Evolutionary conservation across 305 asterid species (phyloP).

Genomic region (Fraxinus baroniana): DNA sequence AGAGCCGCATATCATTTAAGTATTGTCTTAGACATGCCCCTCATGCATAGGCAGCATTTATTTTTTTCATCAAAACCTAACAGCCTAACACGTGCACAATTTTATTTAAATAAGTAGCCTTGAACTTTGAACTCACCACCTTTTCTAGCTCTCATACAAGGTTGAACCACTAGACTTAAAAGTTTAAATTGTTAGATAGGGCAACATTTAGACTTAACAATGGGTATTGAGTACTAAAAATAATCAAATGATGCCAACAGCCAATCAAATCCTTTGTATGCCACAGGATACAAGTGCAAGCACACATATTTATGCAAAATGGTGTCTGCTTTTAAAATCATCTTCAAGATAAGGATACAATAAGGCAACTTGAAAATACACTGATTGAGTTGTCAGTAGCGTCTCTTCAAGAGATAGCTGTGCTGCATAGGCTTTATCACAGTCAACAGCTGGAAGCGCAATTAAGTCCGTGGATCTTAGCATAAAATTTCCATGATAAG

Average conservation of each 20-base stretch:
- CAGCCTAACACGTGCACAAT: neutral
- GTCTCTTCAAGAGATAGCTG: slow-evolving; percentile 95
- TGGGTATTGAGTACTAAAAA: neutral
- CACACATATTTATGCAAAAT: slow-evolving; percentile 10
- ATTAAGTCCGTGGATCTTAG: slow-evolving; percentile 91
- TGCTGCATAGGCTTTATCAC: slow-evolving; percentile 97
- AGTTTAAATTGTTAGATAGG: neutral
- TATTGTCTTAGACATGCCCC: neutral
- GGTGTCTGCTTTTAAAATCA: slow-evolving; percentile 5
- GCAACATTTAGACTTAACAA: neutral
- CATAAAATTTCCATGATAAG: slow-evolving; percentile 99
- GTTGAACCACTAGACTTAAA: neutral
- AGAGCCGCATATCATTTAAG: neutral
- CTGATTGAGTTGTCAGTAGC: slow-evolving; percentile 71
- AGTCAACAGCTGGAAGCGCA: slow-evolving; percentile 97
- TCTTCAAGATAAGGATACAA: slow-evolving; percentile 74
- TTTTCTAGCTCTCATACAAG: neutral
- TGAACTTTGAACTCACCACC: neutral
- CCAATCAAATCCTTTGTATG: neutral
- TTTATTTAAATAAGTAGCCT: neutral
- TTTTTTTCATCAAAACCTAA: neutral
- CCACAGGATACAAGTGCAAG: neutral
- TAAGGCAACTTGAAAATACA: slow-evolving; percentile 91
- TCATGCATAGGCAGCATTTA: neutral
- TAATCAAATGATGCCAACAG: neutral